A percentile compares a stretch with the other conserved stretches of the same genome.
phyloP scores from a whole-genome alignment of 2,329 filamentous ascomycete species.

The Emergomyces orientalis region DNA sequence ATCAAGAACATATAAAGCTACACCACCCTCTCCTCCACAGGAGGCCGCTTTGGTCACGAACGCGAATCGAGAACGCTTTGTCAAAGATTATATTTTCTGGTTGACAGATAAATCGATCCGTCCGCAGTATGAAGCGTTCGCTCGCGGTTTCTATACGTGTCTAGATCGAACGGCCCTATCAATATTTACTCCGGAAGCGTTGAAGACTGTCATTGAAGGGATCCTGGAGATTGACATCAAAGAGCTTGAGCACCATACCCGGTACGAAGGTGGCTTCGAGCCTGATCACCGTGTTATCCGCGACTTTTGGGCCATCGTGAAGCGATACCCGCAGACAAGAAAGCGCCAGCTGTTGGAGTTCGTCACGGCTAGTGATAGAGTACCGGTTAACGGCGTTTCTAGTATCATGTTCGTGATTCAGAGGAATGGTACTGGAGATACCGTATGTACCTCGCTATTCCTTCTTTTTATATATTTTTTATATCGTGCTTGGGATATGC shows the following conservation, averaged over 20 bases:
- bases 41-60: constrained; percentile 65
- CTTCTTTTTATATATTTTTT: constrained; percentile 1
- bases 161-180: constrained; percentile 60
- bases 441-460: constrained; percentile 25
- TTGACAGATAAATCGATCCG: constrained; percentile 67
- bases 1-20: constrained; percentile 20
- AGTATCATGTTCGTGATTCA: constrained; percentile 79
- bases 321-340: constrained; percentile 54
- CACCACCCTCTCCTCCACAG: constrained; percentile 24
- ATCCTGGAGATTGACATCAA: constrained; percentile 67
- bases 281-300: constrained; percentile 58
- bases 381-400: constrained; percentile 76
- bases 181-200: constrained; percentile 59
- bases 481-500: neutral
- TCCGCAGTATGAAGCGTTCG: constrained; percentile 71
- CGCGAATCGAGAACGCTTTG: constrained; percentile 66
- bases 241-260: constrained; percentile 60
- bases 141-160: constrained; percentile 68
- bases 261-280: constrained; percentile 73
- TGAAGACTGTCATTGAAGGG: constrained; percentile 77
- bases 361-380: constrained; percentile 82
- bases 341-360: constrained; percentile 77
- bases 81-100: constrained; percentile 76
- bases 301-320: constrained; percentile 77
- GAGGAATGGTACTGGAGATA: constrained; percentile 58